phyloP scores from a whole-genome alignment of 805 yeast species.

The Schizosaccharomyces lindneri region DNA sequence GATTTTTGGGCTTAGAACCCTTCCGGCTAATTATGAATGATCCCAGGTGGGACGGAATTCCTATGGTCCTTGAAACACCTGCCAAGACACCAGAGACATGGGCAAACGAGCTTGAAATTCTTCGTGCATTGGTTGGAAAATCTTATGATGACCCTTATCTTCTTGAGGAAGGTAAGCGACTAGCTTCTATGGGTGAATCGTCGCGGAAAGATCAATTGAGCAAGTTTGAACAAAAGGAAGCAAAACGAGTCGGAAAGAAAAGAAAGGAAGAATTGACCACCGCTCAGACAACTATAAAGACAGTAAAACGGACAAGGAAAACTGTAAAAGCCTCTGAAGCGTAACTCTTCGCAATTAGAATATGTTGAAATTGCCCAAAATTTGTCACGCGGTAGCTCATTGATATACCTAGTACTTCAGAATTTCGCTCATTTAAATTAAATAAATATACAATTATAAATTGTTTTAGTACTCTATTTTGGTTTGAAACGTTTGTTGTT shows the following conservation, averaged over 20 bases:
- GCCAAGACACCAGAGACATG: slow-evolving; percentile 22
- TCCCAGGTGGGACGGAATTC: slow-evolving; percentile 34
- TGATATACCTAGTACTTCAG: too few relatives aligned
- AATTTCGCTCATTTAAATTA: too few relatives aligned
- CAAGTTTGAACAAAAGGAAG: slow-evolving; percentile 35
- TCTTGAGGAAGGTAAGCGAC: slow-evolving; percentile 20
- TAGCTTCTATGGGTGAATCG: slow-evolving; percentile 35
- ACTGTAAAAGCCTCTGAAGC: too few relatives aligned
- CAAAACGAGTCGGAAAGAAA: slow-evolving; percentile 1
- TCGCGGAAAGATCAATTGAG: slow-evolving; percentile 46
- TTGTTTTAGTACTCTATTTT: too few relatives aligned
- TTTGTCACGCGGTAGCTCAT: too few relatives aligned
- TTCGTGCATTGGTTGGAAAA: slow-evolving; percentile 58
- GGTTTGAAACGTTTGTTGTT: too few relatives aligned
- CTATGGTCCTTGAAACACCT: slow-evolving; percentile 77
- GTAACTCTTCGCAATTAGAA: too few relatives aligned
- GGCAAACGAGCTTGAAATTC: slow-evolving; percentile 20
- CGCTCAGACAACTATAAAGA: too few relatives aligned
- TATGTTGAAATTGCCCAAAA: too few relatives aligned
- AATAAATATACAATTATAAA: too few relatives aligned
- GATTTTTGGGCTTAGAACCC: slow-evolving; percentile 68
- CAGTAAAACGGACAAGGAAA: too few relatives aligned
- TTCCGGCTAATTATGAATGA: slow-evolving; percentile 59
- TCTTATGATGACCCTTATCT: slow-evolving; percentile 30
- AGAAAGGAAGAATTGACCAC: not conserved